Base-by-base conservation (phyloP, 257 asterid species). In the Nicotiana noctiflora region DNA sequence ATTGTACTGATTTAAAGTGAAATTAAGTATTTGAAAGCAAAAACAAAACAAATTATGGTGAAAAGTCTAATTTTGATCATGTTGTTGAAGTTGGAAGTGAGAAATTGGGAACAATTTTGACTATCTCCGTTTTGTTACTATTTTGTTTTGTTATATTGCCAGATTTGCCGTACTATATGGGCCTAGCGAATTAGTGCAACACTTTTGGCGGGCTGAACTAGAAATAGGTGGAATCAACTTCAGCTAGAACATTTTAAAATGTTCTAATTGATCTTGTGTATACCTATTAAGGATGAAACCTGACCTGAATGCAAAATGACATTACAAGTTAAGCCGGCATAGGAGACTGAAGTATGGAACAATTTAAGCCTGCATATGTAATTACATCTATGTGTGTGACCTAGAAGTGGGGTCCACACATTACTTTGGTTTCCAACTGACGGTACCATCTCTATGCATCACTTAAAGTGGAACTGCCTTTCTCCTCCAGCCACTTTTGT, bases 221-320 rank as follows among this genome's bases (percentile, higher is more conserved):
- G 74, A 64, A 64, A 64, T 64, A 27, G 78, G 37, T 23, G 55
- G 40, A 74, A 49, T 25, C 21, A 72, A 72, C 40, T 46, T 72
- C 49, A 72, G 18, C 76, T 85, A 49, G 64, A 15, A 62, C 66
- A 51, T 80, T n/a, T 8, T 9, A 25, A 74, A 84, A 40, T 40
- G 11, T 56, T 75, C 44, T 25, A 17, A 21, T 49, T 57, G 32
- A 19, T 56, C 29, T 27, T 27, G 1, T 79, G 51, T 18, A 29
- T 72, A 25, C n/a, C n/a, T n/a, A n/a, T n/a, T n/a, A n/a, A n/a
- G n/a, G n/a, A n/a, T n/a, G n/a, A n/a, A n/a, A 46, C 76, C 84
- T 49, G 23, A 74, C 79, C 40, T 49, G 49, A 74, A 74, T 46
- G 49, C 61, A 23, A 44, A 46, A 21, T 46, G 59, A 13, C 23